phyloP scores from a whole-genome alignment of 805 yeast species.

The Yamadazyma phyllophila region DNA sequence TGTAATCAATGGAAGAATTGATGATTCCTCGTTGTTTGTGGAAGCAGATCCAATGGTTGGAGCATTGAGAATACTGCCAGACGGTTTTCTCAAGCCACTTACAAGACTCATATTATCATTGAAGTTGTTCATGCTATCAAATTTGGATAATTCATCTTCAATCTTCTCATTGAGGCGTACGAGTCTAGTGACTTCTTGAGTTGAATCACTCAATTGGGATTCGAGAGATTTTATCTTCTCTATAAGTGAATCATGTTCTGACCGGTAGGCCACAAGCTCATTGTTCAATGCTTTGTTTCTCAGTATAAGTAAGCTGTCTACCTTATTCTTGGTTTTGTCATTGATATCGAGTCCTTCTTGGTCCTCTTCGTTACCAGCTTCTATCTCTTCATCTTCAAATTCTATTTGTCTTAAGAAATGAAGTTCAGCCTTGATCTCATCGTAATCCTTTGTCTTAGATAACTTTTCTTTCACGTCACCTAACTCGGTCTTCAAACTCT shows the following conservation, averaged over 20 bases:
- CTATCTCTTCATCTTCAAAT: constrained; percentile 53
- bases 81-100: constrained; percentile 44
- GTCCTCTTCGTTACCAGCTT: constrained; percentile 39
- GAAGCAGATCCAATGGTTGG: constrained; percentile 5
- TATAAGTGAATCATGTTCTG: constrained; percentile 49
- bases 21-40: constrained; percentile 34
- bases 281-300: constrained; percentile 72
- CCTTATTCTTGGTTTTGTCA: constrained; percentile 18
- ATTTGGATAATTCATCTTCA: constrained; percentile 68
- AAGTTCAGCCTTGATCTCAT: constrained; percentile 75
- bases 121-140: constrained; percentile 50
- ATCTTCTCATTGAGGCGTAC: constrained; percentile 54
- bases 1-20: constrained; percentile 80
- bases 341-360: constrained; percentile 32
- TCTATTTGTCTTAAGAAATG: constrained; percentile 70
- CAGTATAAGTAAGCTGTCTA: constrained; percentile 62
- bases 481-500: constrained; percentile 50
- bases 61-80: constrained; percentile 3
- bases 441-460: constrained; percentile 63
- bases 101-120: constrained; percentile 64
- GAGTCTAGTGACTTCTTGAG: constrained; percentile 40
- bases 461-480: constrained; percentile 49
- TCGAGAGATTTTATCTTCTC: constrained; percentile 43
- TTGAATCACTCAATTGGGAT: constrained; percentile 28
- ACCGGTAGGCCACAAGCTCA: constrained; percentile 65